Percentiles rank a stretch among this genome's conserved stretches.
Evolutionary conservation across 2,329 filamentous ascomycete species (phyloP).

Genomic region (Leptodontidium sp.): DNA sequence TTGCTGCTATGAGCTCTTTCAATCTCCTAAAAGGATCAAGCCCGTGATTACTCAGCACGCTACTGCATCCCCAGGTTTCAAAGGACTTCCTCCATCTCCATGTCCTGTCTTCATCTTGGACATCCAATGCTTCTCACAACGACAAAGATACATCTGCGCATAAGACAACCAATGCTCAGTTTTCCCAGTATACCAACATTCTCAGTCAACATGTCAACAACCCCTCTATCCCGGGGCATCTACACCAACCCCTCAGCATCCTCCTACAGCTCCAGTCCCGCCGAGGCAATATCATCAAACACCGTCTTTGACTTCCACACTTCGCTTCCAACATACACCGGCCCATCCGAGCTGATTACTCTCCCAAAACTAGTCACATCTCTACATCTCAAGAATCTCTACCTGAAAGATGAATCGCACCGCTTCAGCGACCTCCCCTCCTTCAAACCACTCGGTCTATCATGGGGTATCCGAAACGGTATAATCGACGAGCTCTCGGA

Average conservation of each 20-base stretch:
- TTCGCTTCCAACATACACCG: constrained; percentile 8
- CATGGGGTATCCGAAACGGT: constrained; percentile 16
- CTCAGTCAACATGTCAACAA: constrained; percentile 14
- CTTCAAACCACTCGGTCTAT: constrained; percentile 17
- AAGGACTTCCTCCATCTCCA: not conserved
- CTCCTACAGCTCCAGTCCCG: not conserved
- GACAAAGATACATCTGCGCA: not conserved
- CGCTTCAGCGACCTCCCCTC: constrained; percentile 8
- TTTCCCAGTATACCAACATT: not conserved
- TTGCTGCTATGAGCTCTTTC: not conserved
- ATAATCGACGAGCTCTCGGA: constrained; percentile 10
- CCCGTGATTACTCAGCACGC: constrained; percentile 13
- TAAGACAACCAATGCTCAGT: not conserved
- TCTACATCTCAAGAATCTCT: constrained; percentile 7
- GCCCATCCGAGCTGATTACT: not conserved
- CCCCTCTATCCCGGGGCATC: not conserved
- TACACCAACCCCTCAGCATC: constrained; percentile 16
- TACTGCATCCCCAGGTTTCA: not conserved
- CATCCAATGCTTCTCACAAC: not conserved
- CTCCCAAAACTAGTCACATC: constrained; percentile 5
- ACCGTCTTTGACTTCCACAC: constrained; percentile 7
- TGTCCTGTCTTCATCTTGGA: not conserved
- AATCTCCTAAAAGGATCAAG: constrained; percentile 7
- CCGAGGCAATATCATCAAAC: not conserved
- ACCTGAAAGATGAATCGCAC: constrained; percentile 13